These are phyloP conservation scores for Pleurotus tuber-regium DNA, from an alignment of 768 basidiomycete species.

Conservation along the genomic window DNA sequence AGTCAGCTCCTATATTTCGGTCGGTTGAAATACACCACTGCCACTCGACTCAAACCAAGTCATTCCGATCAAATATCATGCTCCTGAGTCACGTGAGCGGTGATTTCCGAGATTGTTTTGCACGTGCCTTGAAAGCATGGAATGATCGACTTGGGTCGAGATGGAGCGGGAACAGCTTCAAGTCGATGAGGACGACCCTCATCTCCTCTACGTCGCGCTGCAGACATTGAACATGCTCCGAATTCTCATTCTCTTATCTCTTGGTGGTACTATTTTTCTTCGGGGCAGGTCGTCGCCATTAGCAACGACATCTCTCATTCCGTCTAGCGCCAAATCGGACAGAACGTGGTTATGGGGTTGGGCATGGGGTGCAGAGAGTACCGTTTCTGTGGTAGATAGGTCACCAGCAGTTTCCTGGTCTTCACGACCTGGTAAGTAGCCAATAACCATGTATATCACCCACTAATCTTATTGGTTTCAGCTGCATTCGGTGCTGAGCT, in stretches of 20 bases:
- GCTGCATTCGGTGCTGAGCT: slow-evolving; percentile 80
- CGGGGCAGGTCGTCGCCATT: slow-evolving; percentile 25
- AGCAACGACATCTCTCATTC: slow-evolving; percentile 21
- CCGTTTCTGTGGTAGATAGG: slow-evolving; percentile 76
- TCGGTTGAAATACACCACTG: too few species aligned
- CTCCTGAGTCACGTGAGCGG: too few species aligned
- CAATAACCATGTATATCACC: slow-evolving; percentile 1
- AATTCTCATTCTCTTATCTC: slow-evolving; percentile 9
- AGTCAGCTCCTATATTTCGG: too few species aligned
- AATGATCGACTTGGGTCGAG: slow-evolving; percentile 3
- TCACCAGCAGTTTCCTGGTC: slow-evolving; percentile 67
- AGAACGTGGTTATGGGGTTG: slow-evolving; percentile 58
- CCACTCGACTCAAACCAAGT: too few species aligned
- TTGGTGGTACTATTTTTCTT: slow-evolving; percentile 4
- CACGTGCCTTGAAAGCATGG: neutral
- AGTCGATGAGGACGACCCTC: slow-evolving; percentile 7
- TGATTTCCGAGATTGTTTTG: too few species aligned
- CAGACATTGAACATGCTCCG: slow-evolving; percentile 7
- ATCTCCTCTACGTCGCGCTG: neutral
- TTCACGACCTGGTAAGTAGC: slow-evolving; percentile 53
- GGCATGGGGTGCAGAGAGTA: slow-evolving; percentile 68
- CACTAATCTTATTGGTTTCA: slow-evolving; percentile 21
- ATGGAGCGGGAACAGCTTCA: slow-evolving; percentile 5
- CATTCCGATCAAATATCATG: too few species aligned
- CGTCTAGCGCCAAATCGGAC: slow-evolving; percentile 45